Evolutionary conservation across 257 asterid species (phyloP).

Genomic region (Plantago ovata): DNA sequence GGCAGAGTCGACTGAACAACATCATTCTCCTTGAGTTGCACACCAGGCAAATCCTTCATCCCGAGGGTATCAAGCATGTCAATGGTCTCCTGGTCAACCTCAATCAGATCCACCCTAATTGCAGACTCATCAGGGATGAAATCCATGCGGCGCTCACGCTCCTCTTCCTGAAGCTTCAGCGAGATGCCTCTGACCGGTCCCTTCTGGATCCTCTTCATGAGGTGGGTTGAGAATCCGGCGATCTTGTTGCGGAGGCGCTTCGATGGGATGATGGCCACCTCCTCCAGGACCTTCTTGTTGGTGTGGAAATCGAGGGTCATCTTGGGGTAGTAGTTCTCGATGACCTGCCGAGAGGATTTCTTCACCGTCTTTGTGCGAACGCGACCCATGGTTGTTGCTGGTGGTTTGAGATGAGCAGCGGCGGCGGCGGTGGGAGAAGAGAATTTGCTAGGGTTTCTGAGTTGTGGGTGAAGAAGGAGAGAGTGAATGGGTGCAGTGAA

Average conservation of each 20-base stretch:
- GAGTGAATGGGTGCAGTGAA: too few relatives aligned
- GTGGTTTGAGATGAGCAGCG: neutral
- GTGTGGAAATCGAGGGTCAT: constrained; percentile 17
- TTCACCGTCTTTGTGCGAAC: constrained; percentile 56
- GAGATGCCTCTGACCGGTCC: constrained; percentile 22
- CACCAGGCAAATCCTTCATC: constrained; percentile 46
- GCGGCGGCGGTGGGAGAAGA: too few relatives aligned
- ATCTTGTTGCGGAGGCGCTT: constrained; percentile 45
- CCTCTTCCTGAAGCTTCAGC: constrained; percentile 53
- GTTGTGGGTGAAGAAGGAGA: too few relatives aligned
- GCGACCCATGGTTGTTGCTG: constrained; percentile 31
- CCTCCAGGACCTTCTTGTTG: constrained; percentile 33
- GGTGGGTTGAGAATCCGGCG: constrained; percentile 13
- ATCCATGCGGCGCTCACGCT: constrained; percentile 57
- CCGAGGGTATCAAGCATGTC: constrained; percentile 39
- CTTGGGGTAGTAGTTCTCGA: constrained; percentile 41
- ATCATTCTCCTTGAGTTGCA: constrained; percentile 18
- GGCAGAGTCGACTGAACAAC: too few relatives aligned
- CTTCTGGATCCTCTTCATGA: constrained; percentile 15
- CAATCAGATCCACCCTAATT: constrained; percentile 34
- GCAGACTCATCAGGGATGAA: constrained; percentile 47
- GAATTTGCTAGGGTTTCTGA: too few relatives aligned
- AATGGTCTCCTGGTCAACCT: constrained; percentile 54
- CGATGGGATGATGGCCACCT: constrained; percentile 48
- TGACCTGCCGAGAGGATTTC: constrained; percentile 55